Percentiles rank a stretch among this genome's conserved stretches.
phyloP scores from a whole-genome alignment of 1,284 basidiomycete genomes.

The Ganoderma leucocontextum region DNA sequence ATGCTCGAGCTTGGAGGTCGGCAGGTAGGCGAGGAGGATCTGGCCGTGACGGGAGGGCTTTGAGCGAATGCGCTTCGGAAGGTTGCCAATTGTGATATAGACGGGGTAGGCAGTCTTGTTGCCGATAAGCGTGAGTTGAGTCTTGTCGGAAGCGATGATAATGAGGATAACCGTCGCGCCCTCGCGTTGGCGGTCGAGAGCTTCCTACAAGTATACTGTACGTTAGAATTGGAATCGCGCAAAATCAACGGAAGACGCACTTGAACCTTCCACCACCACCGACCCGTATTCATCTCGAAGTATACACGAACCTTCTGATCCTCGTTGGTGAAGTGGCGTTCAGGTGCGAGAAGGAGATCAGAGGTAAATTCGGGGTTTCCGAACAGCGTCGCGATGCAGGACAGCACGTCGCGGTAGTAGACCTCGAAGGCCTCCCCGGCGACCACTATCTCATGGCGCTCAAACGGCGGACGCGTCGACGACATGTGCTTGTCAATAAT shows the following conservation, averaged over 20 bases:
- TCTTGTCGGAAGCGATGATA: constrained; percentile 49
- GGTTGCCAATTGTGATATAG: constrained; percentile 49
- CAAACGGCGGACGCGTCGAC: constrained; percentile 38
- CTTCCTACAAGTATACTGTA: constrained; percentile 48
- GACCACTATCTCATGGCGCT: constrained; percentile 32
- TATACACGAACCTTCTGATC: constrained; percentile 35
- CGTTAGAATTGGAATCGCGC: constrained; percentile 34
- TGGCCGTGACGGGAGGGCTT: constrained; percentile 39
- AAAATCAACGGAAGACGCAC: constrained; percentile 38
- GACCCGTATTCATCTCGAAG: constrained; percentile 38
- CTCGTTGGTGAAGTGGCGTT: constrained; percentile 41
- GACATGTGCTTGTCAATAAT: constrained; percentile 42
- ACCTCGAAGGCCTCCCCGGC: constrained; percentile 37
- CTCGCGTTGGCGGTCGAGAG: not conserved
- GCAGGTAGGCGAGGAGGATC: too few relatives aligned
- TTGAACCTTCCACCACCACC: constrained; percentile 51
- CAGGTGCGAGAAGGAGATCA: constrained; percentile 40
- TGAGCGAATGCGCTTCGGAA: constrained; percentile 41
- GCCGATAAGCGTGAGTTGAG: constrained; percentile 45
- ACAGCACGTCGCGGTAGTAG: constrained; percentile 40
- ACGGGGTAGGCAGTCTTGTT: constrained; percentile 48
- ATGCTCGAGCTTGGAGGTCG: too few relatives aligned
- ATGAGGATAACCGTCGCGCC: constrained; percentile 18
- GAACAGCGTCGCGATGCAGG: constrained; percentile 35
- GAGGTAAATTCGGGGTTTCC: constrained; percentile 26